phyloP scores from a whole-genome alignment of 768 basidiomycete species.

The Boletus coccyginus region DNA sequence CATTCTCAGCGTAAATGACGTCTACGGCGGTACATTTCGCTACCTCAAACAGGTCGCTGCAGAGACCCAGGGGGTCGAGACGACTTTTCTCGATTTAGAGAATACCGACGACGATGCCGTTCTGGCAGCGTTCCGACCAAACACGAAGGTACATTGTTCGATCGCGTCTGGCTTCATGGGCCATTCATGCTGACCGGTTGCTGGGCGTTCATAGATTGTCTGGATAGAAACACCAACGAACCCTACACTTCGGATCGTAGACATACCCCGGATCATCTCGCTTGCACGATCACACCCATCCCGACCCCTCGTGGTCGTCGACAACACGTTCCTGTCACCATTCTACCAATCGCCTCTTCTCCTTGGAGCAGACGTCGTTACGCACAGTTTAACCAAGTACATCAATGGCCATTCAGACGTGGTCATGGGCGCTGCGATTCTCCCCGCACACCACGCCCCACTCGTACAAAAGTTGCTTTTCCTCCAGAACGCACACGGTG shows the following conservation, averaged over 20 bases:
- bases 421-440: constrained; percentile 81
- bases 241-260: constrained; percentile 85
- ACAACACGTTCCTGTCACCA: constrained; percentile 93
- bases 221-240: constrained; percentile 98
- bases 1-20: constrained; percentile 85
- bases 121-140: constrained; percentile 59
- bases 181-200: background rate
- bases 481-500: constrained; percentile 87
- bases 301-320: constrained; percentile 78
- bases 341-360: constrained; percentile 88
- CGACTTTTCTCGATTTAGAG: constrained; percentile 83
- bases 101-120: constrained; percentile 61
- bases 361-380: constrained; percentile 79
- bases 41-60: constrained; percentile 69
- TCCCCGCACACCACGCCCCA: constrained; percentile 51
- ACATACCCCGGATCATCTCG: constrained; percentile 67
- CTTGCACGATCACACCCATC: constrained; percentile 63
- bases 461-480: constrained; percentile 66
- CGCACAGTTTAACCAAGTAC: constrained; percentile 88
- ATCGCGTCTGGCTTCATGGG: background rate
- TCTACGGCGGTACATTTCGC: constrained; percentile 91
- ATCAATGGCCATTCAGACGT: constrained; percentile 94
- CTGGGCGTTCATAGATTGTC: constrained; percentile 53
- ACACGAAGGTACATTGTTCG: constrained; percentile 70
- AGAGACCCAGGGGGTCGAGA: constrained; percentile 63